Evolutionary conservation across 345 rosid genomes (phyloP).

Genomic region (Cardiospermum halicacabum): DNA sequence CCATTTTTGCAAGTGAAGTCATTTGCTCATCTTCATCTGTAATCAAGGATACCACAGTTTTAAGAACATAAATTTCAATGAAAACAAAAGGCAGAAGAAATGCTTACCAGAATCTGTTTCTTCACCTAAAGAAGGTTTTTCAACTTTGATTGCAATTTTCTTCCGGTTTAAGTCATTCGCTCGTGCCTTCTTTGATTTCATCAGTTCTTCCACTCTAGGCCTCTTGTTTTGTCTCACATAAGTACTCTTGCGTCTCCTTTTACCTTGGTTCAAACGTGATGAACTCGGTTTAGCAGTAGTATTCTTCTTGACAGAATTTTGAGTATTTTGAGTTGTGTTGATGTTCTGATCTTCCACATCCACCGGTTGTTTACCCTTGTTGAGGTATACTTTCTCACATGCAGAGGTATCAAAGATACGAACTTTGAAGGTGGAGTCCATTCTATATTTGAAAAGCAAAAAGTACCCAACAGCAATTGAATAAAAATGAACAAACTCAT

Average conservation of each 20-base stretch:
- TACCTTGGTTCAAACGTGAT: conserved; percentile 15
- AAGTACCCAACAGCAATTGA: conserved; percentile 29
- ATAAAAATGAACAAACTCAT: conserved; percentile 30
- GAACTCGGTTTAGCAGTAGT: neutral
- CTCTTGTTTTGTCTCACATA: neutral
- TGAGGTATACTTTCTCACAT: conserved; percentile 33
- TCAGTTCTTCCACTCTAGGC: conserved; percentile 11
- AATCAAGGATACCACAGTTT: neutral
- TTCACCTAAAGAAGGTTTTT: neutral
- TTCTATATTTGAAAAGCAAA: conserved; percentile 33
- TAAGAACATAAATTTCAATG: neutral
- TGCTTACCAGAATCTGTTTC: conserved; percentile 20
- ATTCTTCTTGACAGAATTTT: neutral
- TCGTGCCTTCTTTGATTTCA: neutral
- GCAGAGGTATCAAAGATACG: conserved; percentile 29
- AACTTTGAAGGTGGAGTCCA: conserved; percentile 30
- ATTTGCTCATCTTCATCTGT: neutral
- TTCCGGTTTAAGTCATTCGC: neutral
- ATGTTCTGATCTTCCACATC: neutral
- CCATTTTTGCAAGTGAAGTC: neutral
- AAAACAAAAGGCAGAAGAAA: neutral
- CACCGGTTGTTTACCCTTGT: conserved; percentile 18
- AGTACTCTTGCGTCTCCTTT: neutral
- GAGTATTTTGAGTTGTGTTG: neutral
- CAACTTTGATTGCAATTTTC: neutral